These are phyloP conservation scores for Penicillium sp. DNA, from an alignment of 2,329 filamentous ascomycete species.

Conservation along the genomic window DNA sequence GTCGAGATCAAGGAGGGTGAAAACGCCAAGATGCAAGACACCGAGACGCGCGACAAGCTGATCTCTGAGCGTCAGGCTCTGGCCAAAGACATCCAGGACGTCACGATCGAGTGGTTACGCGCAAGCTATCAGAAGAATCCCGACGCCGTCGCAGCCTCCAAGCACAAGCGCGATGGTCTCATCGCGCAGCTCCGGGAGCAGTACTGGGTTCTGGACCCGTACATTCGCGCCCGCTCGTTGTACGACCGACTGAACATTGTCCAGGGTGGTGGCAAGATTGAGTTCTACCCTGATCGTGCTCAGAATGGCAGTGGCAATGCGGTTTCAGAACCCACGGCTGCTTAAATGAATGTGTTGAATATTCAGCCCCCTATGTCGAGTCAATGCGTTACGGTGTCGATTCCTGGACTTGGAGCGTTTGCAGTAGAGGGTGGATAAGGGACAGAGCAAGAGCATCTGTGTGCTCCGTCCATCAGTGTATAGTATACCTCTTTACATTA, in stretches of 20 bases:
- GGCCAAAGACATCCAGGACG: slow-evolving; percentile 66
- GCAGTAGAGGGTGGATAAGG: too few species aligned
- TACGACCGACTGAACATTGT: slow-evolving; percentile 80
- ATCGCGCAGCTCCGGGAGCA: slow-evolving; percentile 61
- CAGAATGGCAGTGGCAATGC: neutral
- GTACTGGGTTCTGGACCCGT: slow-evolving; percentile 89
- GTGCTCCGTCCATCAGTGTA: too few species aligned
- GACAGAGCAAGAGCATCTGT: too few species aligned
- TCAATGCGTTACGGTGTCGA: too few species aligned
- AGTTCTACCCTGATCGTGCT: slow-evolving; percentile 56
- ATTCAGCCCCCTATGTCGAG: too few species aligned
- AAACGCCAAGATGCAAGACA: slow-evolving; percentile 68
- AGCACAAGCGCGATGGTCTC: slow-evolving; percentile 55
- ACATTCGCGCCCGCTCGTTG: slow-evolving; percentile 71
- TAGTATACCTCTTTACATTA: too few species aligned
- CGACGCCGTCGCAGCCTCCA: slow-evolving; percentile 45
- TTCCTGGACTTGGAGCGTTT: too few species aligned
- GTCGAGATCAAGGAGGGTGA: slow-evolving; percentile 69
- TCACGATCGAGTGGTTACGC: slow-evolving; percentile 69
- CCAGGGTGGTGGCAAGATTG: slow-evolving; percentile 57
- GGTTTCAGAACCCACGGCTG: neutral
- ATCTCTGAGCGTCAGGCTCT: slow-evolving; percentile 58
- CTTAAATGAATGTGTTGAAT: neutral
- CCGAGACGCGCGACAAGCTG: slow-evolving; percentile 57
- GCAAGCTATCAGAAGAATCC: slow-evolving; percentile 41